Base-by-base conservation (phyloP, 2,329 filamentous ascomycete species). In the Penicillium sp. region DNA sequence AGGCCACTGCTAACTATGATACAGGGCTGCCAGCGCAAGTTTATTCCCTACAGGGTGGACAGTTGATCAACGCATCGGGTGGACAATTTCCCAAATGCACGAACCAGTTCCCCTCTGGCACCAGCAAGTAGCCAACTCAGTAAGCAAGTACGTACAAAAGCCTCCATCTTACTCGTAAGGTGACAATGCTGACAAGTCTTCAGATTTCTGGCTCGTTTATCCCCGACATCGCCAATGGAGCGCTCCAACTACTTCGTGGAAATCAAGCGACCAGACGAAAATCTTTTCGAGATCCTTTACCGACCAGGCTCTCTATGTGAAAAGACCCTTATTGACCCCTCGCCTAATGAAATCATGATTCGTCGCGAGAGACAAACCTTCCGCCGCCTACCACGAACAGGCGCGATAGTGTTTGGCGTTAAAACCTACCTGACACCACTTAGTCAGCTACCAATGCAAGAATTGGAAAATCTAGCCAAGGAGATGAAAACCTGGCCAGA, bases 41-140 rank as follows among this genome's bases (percentile, higher is more conserved):
- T 69, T 83, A 5, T 83, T 83, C 60, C 82, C 81, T 1, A 78
- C 81, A 0, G 82, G 82, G 8, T 84, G 81, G 80, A 77, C 76
- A 23, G 73, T 83, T 13, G 67, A 77, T 39, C 72, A 78, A 45
- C 75, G 80, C 26, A 80, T 84, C 45, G 81, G 81, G 25, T 80
- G 74, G 63, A 78, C 77, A 2, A 76, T 84, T 57, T 75, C 77
- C 19, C 72, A 74, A 43, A 72, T 84, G 52, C 79, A 82, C 55
- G 70, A 68, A 3, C 76, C 78, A 1, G 78, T 84, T 3, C 77
- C 79, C 1, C 66, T 78, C 13, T 84, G 82, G 82, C 75, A 82
- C 42, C 73, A 80, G 66, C 78, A 78, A 59, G 71, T 78, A 16
- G 73, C 73, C 9, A 69, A 69, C 37, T 74, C 72, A 25, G 78